Percentiles rank a stretch among this genome's conserved stretches.
These are phyloP conservation scores for Misopates orontium DNA, from an alignment of 257 asterid genomes.

Conservation along the genomic window DNA sequence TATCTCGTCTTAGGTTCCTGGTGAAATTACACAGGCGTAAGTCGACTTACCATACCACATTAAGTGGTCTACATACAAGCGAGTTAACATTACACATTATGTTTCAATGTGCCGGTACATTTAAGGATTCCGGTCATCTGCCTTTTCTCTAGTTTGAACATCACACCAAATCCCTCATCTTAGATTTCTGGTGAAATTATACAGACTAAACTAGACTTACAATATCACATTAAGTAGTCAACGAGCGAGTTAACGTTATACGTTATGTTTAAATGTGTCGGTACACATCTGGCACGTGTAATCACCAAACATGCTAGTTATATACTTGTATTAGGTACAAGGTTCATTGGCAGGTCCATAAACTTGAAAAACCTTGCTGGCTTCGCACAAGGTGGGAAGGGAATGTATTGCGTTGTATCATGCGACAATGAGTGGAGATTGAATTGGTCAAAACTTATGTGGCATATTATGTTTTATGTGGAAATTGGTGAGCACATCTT, in stretches of 20 bases:
- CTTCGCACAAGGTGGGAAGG: no score
- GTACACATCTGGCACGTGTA: no score
- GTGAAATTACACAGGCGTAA: background rate
- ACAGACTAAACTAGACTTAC: no score
- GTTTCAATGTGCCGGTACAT: no score
- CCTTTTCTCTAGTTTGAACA: no score
- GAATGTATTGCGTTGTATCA: conserved; percentile 14
- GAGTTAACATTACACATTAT: no score
- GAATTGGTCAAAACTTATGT: conserved; percentile 16
- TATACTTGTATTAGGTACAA: background rate
- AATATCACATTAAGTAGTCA: no score
- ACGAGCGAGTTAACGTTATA: no score
- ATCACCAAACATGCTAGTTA: background rate
- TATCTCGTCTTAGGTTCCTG: conserved; percentile 20
- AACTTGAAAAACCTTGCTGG: conserved; percentile 35
- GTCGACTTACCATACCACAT: background rate
- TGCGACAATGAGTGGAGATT: conserved; percentile 19
- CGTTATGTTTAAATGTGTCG: no score
- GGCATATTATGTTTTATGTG: conserved; percentile 15
- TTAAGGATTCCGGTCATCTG: no score
- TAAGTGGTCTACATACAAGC: background rate
- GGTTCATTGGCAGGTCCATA: conserved; percentile 23
- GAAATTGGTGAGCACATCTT: conserved; percentile 29
- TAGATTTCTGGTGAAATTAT: no score
- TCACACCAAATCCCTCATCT: no score